Conservation (phyloP, 2,329 filamentous ascomycete species). For the Pestalotiopsis sp. region DNA sequence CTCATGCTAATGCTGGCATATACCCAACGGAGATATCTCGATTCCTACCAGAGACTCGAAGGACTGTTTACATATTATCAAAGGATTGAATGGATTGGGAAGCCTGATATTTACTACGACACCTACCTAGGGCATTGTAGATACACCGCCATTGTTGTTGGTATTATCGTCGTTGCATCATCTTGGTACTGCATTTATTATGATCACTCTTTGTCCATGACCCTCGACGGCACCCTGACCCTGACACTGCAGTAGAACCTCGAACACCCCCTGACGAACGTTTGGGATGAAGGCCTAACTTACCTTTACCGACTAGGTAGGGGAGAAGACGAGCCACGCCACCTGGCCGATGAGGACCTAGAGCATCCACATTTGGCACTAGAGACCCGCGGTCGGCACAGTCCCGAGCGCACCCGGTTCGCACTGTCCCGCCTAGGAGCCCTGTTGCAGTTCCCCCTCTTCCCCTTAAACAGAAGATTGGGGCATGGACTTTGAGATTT, state of each 20-base stretch:
- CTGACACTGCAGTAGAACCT: neutral
- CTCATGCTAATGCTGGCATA: neutral
- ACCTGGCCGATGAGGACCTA: neutral
- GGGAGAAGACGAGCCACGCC: neutral
- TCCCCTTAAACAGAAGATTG: constrained; percentile 8
- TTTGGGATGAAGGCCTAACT: neutral
- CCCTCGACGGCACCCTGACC: neutral
- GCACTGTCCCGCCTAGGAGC: constrained; percentile 1
- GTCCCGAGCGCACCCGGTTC: neutral
- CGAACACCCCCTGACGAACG: neutral
- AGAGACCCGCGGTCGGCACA: neutral
- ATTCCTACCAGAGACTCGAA: neutral
- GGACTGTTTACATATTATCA: neutral
- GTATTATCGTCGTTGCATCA: neutral
- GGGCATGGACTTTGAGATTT: constrained; percentile 1
- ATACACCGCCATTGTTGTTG: neutral
- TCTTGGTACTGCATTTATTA: neutral
- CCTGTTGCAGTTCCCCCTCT: constrained; percentile 6
- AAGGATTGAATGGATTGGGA: neutral
- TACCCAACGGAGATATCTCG: neutral
- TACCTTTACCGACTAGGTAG: neutral
- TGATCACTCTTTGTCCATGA: neutral
- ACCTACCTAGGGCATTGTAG: neutral
- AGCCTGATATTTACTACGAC: neutral
- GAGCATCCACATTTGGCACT: constrained; percentile 1